A percentile compares a stretch with the other conserved stretches of the same genome.
These are phyloP conservation scores for Cornus kousa DNA, from an alignment of 148 eudicot genomes.

Conservation along the genomic window DNA sequence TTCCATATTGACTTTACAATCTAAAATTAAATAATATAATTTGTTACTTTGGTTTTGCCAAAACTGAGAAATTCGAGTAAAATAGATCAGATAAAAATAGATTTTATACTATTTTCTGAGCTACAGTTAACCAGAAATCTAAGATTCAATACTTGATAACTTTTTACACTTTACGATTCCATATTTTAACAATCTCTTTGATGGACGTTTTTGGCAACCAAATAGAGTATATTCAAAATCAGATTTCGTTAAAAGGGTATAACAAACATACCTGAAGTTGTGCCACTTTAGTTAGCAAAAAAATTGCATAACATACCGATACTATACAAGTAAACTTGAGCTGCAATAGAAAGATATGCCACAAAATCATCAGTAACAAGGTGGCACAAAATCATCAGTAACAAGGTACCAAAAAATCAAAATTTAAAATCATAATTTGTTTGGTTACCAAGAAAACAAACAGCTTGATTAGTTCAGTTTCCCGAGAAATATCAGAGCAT, in stretches of 20 bases:
- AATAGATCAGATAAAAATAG: no score
- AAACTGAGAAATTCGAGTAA: no score
- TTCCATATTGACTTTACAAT: background rate
- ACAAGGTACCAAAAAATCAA: background rate
- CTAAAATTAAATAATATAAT: no score
- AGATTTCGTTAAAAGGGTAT: background rate
- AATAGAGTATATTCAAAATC: background rate
- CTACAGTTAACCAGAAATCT: background rate
- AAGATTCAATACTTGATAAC: background rate
- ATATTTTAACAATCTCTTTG: background rate
- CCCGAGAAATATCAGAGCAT: no score
- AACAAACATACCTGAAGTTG: constrained; percentile 61
- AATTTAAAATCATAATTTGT: background rate
- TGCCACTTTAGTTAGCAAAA: constrained; percentile 40
- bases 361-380: background rate
- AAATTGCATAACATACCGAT: constrained; percentile 37
- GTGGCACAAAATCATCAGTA: background rate
- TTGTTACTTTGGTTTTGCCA: no score
- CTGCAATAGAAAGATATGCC: constrained; percentile 34
- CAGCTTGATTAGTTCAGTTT: no score
- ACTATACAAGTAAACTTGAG: constrained; percentile 36
- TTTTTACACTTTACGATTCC: background rate
- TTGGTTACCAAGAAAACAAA: background rate
- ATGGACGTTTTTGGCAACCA: background rate
- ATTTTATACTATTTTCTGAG: background rate